Conservation (phyloP, 345 rosid genomes). For the Hypericum perforatum region DNA sequence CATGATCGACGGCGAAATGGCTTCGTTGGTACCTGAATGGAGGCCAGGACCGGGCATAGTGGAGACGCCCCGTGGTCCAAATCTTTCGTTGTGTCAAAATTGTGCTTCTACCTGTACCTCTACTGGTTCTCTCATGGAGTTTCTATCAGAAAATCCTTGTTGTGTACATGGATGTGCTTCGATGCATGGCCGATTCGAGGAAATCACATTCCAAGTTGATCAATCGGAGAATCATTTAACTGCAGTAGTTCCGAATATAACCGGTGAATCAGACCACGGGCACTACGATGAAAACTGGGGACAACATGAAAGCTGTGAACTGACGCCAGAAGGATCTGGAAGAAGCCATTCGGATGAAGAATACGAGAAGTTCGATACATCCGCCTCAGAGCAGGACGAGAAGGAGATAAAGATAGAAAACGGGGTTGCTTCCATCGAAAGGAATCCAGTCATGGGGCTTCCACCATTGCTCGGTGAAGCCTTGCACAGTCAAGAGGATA, state of each 20-base stretch:
- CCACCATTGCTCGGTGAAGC: conserved; percentile 21
- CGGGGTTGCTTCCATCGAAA: conserved; percentile 13
- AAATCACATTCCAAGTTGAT: conserved; percentile 50
- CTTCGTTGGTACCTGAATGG: conserved; percentile 73
- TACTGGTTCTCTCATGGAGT: conserved; percentile 48
- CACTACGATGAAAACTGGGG: conserved; percentile 49
- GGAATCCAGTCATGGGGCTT: conserved; percentile 19
- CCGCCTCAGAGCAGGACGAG: conserved; percentile 15
- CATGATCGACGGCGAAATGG: conserved; percentile 82
- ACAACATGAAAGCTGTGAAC: conserved; percentile 64
- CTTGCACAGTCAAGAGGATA: conserved; percentile 28
- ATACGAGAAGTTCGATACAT: conserved; percentile 25
- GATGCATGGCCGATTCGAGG: conserved; percentile 81
- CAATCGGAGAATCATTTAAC: conserved; percentile 30
- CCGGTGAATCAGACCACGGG: conserved; percentile 20
- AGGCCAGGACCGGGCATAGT: conserved; percentile 55
- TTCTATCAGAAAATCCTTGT: conserved; percentile 34
- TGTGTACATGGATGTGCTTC: conserved; percentile 55
- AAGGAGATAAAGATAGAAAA: conserved; percentile 19
- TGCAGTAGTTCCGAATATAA: conserved; percentile 19
- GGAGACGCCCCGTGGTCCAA: conserved; percentile 48
- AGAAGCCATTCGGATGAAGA: conserved; percentile 54
- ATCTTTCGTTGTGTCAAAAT: conserved; percentile 46
- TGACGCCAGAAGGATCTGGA: conserved; percentile 49
- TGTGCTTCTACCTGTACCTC: conserved; percentile 67